Base-by-base conservation (phyloP, 108 stramenopile species). In the Fistulifera pelliculosa region DNA sequence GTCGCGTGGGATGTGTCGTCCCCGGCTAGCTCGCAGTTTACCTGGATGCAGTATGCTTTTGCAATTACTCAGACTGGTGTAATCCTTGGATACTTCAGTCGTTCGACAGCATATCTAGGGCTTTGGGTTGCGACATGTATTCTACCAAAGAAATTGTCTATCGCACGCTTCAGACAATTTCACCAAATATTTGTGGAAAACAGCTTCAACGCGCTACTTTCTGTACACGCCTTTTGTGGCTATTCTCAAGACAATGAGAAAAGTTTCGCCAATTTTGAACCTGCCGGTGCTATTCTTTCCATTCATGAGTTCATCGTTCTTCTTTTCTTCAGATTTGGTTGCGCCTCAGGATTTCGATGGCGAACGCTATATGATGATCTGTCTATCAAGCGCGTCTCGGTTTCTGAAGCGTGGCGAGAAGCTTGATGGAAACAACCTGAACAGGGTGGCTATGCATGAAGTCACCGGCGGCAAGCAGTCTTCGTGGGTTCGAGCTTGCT, bases 261-360 rank as follows among this genome's bases (percentile, higher is more conserved):
- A 69, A 70, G 50, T 27, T 93, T 41, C 56, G 63, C 42, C 61
- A 69, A 17, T 68, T 87, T 39, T 93, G 1, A 86, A 93, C 49
- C 54, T 93, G 42, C 92, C 92, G 0, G 54, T 93, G 22, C 64
- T 93, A 18, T 93, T 93, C 69, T 85, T 81, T 59, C 86, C 85
- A 3, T 93, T 86, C 54, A 78, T 84, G 52, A 81, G 71, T 43
- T 55, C 73, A 44, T 70, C 55, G 18, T 90, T 81, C 60, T 63
- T 73, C 70, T 93, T 93, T 70, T 52, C 54, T 27, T 81, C 79
- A 25, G 77, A 81, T 26, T 54, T 93, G 28, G 42, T 65, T 24
- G 77, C 82, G 1, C 83, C 85, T 23, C 10, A n/a, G 4, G 57
- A 64, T 27, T 83, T 93, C 49, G 72, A 89, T 71, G 79, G 71